phyloP scores from a whole-genome alignment of 2,329 filamentous ascomycete species.

The Ophiocordyceps camponoti-rufipedis region DNA sequence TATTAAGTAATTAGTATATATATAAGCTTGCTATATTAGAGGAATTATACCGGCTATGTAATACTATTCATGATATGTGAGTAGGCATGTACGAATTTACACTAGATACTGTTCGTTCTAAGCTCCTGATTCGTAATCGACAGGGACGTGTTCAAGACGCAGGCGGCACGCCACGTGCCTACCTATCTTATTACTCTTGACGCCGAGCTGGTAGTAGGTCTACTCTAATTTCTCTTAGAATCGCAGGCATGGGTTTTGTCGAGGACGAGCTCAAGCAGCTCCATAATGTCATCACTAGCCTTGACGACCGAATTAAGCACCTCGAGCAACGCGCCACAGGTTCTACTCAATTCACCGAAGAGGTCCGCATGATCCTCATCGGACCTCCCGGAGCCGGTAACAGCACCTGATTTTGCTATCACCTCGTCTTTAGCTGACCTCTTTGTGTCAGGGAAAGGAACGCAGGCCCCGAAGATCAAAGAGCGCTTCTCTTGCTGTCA shows the following conservation, averaged over 20 bases:
- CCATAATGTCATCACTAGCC: constrained; percentile 63
- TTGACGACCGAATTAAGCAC: constrained; percentile 72
- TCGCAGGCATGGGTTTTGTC: constrained; percentile 65
- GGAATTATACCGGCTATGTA: no score
- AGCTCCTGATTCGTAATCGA: no score
- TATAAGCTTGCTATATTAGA: no score
- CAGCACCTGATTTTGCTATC: no score
- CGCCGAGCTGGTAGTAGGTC: no score
- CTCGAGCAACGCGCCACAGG: constrained; percentile 59
- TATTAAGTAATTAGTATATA: no score
- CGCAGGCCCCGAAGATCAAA: constrained; percentile 94
- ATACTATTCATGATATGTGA: no score
- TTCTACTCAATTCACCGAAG: constrained; percentile 31
- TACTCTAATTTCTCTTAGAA: neutral
- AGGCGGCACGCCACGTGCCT: no score
- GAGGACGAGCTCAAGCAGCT: constrained; percentile 73
- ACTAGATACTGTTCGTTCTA: no score
- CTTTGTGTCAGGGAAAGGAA: constrained; percentile 67
- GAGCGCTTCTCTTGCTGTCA: constrained; percentile 96
- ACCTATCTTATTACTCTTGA: no score
- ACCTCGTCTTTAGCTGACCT: neutral
- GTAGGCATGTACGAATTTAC: no score
- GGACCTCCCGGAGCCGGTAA: constrained; percentile 91
- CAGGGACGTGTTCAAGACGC: no score
- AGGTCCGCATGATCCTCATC: constrained; percentile 93